Percentiles rank a stretch among this genome's conserved stretches.
Evolutionary conservation across 306 rosid genomes (phyloP).

Genomic region (Parietaria judaica): DNA sequence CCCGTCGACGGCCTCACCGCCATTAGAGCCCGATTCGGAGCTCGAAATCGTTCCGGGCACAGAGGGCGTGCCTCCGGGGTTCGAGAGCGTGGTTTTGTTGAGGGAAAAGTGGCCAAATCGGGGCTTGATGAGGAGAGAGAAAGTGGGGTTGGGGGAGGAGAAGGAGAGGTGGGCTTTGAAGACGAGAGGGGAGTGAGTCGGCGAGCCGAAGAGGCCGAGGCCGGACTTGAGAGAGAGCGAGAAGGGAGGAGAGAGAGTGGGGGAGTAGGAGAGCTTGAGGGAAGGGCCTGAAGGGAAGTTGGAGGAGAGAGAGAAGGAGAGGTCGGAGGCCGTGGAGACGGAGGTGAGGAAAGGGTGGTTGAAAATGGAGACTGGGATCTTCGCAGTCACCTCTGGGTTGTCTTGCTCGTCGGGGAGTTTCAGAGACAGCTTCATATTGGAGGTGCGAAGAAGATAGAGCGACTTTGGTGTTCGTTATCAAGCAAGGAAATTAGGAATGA

Average conservation of each 20-base stretch:
- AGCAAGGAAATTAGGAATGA: no score
- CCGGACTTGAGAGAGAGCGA: slow-evolving; percentile 83
- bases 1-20: slow-evolving; percentile 28
- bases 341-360: slow-evolving; percentile 54
- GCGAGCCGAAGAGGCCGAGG: slow-evolving; percentile 68
- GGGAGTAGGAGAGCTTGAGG: slow-evolving; percentile 43
- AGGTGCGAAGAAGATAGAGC: background rate
- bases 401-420: slow-evolving; percentile 31
- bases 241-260: slow-evolving; percentile 35
- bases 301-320: slow-evolving; percentile 58
- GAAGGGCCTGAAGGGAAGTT: slow-evolving; percentile 54
- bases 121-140: slow-evolving; percentile 71
- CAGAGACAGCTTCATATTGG: slow-evolving; percentile 59
- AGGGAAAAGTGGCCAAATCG: slow-evolving; percentile 65
- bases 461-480: background rate
- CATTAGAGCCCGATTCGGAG: slow-evolving; percentile 17
- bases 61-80: slow-evolving; percentile 14
- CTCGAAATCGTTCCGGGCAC: slow-evolving; percentile 9
- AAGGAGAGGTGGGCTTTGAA: slow-evolving; percentile 56
- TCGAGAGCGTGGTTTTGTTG: slow-evolving; percentile 42
- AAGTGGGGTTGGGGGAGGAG: slow-evolving; percentile 48
- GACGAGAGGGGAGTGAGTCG: slow-evolving; percentile 59
- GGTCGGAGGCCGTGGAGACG: slow-evolving; percentile 47
- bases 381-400: slow-evolving; percentile 40
- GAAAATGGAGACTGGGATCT: slow-evolving; percentile 53